Base-by-base conservation (phyloP, 768 basidiomycete species). In the Inosperma sp. region DNA sequence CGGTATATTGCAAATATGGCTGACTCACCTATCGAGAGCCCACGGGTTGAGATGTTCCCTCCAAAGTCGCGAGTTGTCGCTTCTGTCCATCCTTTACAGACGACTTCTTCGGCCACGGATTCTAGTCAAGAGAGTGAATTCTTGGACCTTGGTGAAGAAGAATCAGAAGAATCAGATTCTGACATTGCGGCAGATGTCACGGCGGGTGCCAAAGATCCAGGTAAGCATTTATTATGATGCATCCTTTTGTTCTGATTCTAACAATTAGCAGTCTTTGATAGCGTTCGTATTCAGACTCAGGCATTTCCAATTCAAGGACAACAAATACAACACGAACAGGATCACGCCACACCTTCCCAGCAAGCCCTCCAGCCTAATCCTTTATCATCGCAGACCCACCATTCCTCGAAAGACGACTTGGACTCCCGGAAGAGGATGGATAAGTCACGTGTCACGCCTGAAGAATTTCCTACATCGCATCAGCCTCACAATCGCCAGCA, bases 1-100 rank as follows among this genome's bases (percentile, higher is more conserved):
- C 81, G 78, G 41, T 89, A 87, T 59, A 83, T 88, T 49, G 74
- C 80, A 30, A 80, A 76, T 57, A 82, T 86, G 77, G 68, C 67
- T 30, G 86, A 88, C 49, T 83, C 81, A 4, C 83, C 86, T 3
- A 61, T 70, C 7, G 67, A 78, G 22, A 84, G 80, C 59, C 81
- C 84, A 5, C 65, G 66, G 36, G 64, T 67, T 8, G 72, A 75
- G 46, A 58, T 58, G 6, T 77, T 76, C 56, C 62, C 60, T 10
- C 55, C 68, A 3, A 60, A 61, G 49, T 59, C 62, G 13, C 65
- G 60, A 52, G 51, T 58, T 30, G 51, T 59, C 17, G 59, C 48
- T 13, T 54, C 59, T 37, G 56, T 62, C 31, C 61, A 59, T 44
- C 58, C 62, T 35, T 56, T 56, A 19, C 40, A 55, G 39, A 44